A percentile compares a stretch with the other conserved stretches of the same genome.
Conservation (phyloP, 2,329 filamentous ascomycete species). For the Lithohypha guttulata region DNA sequence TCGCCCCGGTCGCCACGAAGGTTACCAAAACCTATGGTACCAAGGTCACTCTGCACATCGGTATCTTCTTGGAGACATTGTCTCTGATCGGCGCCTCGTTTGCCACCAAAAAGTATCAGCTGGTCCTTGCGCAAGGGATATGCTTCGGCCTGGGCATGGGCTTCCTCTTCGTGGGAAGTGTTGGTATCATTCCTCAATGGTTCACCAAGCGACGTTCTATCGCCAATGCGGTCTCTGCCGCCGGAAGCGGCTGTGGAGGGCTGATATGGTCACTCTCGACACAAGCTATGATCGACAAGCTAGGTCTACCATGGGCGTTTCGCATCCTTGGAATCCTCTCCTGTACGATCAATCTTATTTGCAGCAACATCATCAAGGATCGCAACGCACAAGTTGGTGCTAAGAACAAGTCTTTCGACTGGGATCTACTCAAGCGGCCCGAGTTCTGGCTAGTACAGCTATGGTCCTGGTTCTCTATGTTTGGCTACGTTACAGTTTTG, state of each 20-base stretch:
- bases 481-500: constrained; percentile 55
- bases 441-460: constrained; percentile 49
- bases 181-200: constrained; percentile 51
- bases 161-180: constrained; percentile 48
- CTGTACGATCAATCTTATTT: constrained; percentile 39
- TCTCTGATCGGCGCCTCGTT: constrained; percentile 35
- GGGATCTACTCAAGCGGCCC: constrained; percentile 40
- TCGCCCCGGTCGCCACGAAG: constrained; percentile 22
- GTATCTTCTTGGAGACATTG: constrained; percentile 14
- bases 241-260: constrained; percentile 50
- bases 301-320: constrained; percentile 51
- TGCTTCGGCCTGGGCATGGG: constrained; percentile 55
- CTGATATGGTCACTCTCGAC: constrained; percentile 49
- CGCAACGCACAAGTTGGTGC: constrained; percentile 47
- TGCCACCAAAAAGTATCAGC: constrained; percentile 46
- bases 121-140: constrained; percentile 50
- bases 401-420: constrained; percentile 43
- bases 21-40: constrained; percentile 15
- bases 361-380: constrained; percentile 45
- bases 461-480: constrained; percentile 51
- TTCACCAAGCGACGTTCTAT: constrained; percentile 48
- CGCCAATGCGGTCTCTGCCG: constrained; percentile 49
- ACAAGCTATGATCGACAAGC: constrained; percentile 45
- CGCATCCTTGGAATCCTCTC: constrained; percentile 47
- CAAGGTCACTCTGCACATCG: constrained; percentile 17